Base-by-base conservation (phyloP, 1,139 yeast species). In the Geotrichum aggregatum region DNA sequence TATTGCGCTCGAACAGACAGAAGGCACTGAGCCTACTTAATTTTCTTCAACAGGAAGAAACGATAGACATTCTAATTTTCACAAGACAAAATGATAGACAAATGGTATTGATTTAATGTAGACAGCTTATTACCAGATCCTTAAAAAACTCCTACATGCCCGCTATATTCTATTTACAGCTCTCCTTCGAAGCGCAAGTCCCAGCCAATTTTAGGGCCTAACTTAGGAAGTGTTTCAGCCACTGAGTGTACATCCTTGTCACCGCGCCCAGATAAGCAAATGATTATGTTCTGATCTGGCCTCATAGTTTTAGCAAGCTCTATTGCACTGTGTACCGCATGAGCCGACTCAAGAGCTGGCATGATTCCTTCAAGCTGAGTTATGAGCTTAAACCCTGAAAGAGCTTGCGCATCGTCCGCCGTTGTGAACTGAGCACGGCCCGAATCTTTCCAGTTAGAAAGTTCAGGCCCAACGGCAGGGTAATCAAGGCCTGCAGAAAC, bases 401-500 rank as follows among this genome's bases (percentile, higher is more conserved):
- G 76, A 24, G 98, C 98, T 69, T 92, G 83, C 18, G 95, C 91
- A 71, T 92, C 97, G 59, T 92, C 87, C 49, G 95, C 97, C 49
- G 97, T 95, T 52, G 83, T 71, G 66, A 92, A 92, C 53, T 84
- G 77, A 6, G 95, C 98, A 66, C 99, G 83, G 22, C 97, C 97
- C 57, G 84, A 82, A 54, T 84, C 83, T 71, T 92, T 92, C 98
- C 98, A 92, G 69, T 78, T 81, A 1, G 98, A 94, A 63, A 92
- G 78, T 73, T 92, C 98, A 28, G 99, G 99, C 44, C 99, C 99
- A 50, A 92, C 99, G 70, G 96, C 99, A 34, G 99, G 99, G 69
- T 92, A 92, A 71, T 92, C 99, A 64, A 92, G 78, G 61, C 99
- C 99, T 39, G 99, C 99, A 59, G 97, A 88, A 44, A 92, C 94